These are phyloP conservation scores for Colletotrichum tanaceti DNA, from an alignment of 2,329 filamentous ascomycete species.

Conservation along the genomic window DNA sequence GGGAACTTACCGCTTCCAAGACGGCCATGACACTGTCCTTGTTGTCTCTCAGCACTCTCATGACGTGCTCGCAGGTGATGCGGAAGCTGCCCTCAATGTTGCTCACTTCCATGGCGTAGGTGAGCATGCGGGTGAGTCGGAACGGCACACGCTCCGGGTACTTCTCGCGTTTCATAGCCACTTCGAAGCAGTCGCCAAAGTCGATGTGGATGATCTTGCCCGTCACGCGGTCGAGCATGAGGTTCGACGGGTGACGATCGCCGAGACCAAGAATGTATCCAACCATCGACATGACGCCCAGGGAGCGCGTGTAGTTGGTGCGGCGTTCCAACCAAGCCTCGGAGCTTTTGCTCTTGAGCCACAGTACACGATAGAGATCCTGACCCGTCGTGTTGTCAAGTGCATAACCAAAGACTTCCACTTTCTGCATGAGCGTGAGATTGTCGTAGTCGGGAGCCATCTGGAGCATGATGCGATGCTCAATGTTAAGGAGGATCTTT, in stretches of 20 bases:
- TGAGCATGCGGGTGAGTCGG: constrained; percentile 97
- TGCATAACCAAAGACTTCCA: constrained; percentile 98
- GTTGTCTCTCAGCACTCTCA: constrained; percentile 95
- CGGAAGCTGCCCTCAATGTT: constrained; percentile 99
- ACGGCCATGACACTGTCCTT: constrained; percentile 99
- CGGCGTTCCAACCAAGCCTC: constrained; percentile 97
- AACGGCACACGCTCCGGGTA: constrained; percentile 98
- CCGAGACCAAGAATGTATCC: constrained; percentile 97
- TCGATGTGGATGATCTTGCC: constrained; percentile 99
- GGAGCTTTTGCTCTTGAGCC: constrained; percentile 98
- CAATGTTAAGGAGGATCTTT: constrained; percentile 98
- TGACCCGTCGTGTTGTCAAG: constrained; percentile 99
- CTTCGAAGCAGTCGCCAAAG: constrained; percentile 99
- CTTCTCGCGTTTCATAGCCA: constrained; percentile 99
- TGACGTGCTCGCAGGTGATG: constrained; percentile 97
- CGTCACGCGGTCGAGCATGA: constrained; percentile 96
- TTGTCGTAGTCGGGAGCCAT: constrained; percentile 99
- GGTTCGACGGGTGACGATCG: constrained; percentile 95
- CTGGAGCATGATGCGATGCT: constrained; percentile 99
- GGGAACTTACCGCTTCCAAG: constrained; percentile 85
- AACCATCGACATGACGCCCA: constrained; percentile 99
- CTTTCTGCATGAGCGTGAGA: constrained; percentile 99
- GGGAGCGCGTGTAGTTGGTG: constrained; percentile 97
- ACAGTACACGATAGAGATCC: constrained; percentile 96
- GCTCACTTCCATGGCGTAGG: constrained; percentile 99